phyloP scores from a whole-genome alignment of 1,284 basidiomycete genomes.

The Rhodotorula mucilaginosa region DNA sequence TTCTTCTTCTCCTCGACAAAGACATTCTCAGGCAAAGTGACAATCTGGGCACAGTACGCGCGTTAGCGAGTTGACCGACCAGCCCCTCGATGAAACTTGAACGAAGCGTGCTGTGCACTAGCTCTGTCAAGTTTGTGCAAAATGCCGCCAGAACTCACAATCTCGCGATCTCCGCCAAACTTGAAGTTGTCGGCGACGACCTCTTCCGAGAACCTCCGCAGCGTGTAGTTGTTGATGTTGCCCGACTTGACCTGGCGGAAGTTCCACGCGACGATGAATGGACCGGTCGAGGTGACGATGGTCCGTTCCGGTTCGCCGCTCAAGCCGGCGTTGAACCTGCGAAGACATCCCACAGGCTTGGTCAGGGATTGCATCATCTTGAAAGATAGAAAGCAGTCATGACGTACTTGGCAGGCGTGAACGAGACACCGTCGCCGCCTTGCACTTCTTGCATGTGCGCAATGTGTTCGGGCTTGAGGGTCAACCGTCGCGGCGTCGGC shows the following conservation, averaged over 20 bases:
- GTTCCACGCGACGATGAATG: slow-evolving; percentile 71
- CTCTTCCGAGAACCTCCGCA: slow-evolving; percentile 77
- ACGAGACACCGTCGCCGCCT: slow-evolving; percentile 58
- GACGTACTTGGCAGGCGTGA: slow-evolving; percentile 81
- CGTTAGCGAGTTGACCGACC: too few species aligned
- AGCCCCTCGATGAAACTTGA: too few species aligned
- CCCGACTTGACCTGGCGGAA: slow-evolving; percentile 93
- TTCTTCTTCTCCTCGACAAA: slow-evolving; percentile 90
- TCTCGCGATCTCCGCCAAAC: slow-evolving; percentile 91
- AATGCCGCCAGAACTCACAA: slow-evolving; percentile 48
- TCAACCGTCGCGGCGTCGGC: slow-evolving; percentile 83
- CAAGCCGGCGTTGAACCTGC: slow-evolving; percentile 85
- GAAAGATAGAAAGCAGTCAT: too few species aligned
- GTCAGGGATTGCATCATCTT: too few species aligned
- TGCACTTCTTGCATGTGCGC: slow-evolving; percentile 84
- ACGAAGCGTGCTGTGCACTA: too few species aligned
- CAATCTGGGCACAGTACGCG: slow-evolving; percentile 54
- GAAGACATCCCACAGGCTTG: neutral
- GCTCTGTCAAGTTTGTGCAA: too few species aligned
- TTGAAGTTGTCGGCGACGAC: slow-evolving; percentile 97
- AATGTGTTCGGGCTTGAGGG: slow-evolving; percentile 86
- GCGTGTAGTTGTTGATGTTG: slow-evolving; percentile 84
- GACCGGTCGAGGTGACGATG: slow-evolving; percentile 94
- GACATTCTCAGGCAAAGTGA: slow-evolving; percentile 91
- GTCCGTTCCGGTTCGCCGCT: slow-evolving; percentile 74